Percentiles rank a stretch among this genome's conserved stretches.
Conservation (phyloP, 345 rosid species). For the Orychophragmus violaceus region DNA sequence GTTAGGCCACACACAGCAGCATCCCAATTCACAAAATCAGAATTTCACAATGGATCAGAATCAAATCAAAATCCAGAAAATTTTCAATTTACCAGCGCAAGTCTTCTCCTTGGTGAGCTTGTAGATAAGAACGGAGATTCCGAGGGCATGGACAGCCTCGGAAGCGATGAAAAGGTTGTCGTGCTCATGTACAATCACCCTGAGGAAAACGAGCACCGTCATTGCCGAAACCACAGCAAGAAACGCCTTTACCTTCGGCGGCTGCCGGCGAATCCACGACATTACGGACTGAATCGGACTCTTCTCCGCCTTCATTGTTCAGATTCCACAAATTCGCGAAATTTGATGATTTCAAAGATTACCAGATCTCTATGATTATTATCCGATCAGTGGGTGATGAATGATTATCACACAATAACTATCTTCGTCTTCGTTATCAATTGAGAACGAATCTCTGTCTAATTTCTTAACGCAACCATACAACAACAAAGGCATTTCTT, state of each 20-base stretch:
- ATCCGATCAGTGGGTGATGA: neutral
- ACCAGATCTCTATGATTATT: neutral
- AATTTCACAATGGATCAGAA: neutral
- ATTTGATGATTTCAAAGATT: too few species aligned
- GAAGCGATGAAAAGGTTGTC: constrained; percentile 82
- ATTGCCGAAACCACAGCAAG: constrained; percentile 53
- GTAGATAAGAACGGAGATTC: constrained; percentile 79
- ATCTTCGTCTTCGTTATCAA: constrained; percentile 25
- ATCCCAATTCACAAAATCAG: too few species aligned
- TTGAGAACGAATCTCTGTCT: neutral
- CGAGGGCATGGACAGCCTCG: constrained; percentile 79
- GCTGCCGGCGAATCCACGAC: constrained; percentile 76
- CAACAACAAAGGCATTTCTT: constrained; percentile 13
- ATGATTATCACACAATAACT: constrained; percentile 7
- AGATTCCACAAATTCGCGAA: neutral
- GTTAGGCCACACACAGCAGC: too few species aligned
- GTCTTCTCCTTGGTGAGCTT: constrained; percentile 87
- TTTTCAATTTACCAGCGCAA: constrained; percentile 52
- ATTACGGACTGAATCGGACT: constrained; percentile 53
- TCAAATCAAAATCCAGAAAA: too few species aligned
- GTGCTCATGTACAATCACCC: constrained; percentile 72
- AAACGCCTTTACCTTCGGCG: constrained; percentile 66
- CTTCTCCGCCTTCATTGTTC: constrained; percentile 39
- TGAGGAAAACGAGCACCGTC: constrained; percentile 57
- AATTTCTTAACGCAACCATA: constrained; percentile 7